A percentile compares a stretch with the other conserved stretches of the same genome.
Conservation (phyloP, 176 grass and related monocot genomes). For the Elaeis guineensis region DNA sequence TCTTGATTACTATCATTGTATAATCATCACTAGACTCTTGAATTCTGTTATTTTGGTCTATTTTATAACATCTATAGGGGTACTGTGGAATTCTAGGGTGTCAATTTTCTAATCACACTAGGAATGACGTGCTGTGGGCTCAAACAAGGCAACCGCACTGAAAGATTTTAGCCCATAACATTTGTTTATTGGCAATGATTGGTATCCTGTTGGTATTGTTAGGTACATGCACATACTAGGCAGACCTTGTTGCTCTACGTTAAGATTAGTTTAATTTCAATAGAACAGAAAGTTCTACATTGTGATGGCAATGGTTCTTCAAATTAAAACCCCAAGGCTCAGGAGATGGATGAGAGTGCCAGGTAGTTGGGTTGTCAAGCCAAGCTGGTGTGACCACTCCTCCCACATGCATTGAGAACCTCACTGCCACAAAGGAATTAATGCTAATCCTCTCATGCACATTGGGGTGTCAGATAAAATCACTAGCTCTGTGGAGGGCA, state of each 20-base stretch:
- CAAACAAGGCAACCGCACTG: background rate
- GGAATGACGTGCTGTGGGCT: background rate
- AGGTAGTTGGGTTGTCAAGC: too few relatives aligned
- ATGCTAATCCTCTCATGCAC: background rate
- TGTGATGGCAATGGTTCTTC: too few relatives aligned
- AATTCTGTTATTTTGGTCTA: background rate
- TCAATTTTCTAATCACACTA: background rate
- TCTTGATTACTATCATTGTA: background rate
- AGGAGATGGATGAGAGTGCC: too few relatives aligned
- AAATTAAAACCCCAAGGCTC: background rate
- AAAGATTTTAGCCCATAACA: background rate
- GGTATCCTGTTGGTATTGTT: background rate
- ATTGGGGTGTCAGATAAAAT: too few relatives aligned
- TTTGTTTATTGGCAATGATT: constrained; percentile 5
- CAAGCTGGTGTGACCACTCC: background rate
- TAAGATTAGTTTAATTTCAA: constrained; percentile 3
- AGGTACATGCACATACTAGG: too few relatives aligned
- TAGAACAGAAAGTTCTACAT: background rate
- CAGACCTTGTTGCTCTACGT: too few relatives aligned
- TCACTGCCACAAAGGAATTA: background rate
- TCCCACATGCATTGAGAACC: too few relatives aligned
- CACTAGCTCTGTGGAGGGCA: too few relatives aligned
- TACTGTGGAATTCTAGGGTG: constrained; percentile 2
- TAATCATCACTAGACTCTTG: background rate
- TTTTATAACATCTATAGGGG: background rate